Evolutionary conservation across 2,329 filamentous ascomycete species (phyloP), one percentile per base, ranked within the genome.

Genomic region (Pseudocercospora ulei): DNA sequence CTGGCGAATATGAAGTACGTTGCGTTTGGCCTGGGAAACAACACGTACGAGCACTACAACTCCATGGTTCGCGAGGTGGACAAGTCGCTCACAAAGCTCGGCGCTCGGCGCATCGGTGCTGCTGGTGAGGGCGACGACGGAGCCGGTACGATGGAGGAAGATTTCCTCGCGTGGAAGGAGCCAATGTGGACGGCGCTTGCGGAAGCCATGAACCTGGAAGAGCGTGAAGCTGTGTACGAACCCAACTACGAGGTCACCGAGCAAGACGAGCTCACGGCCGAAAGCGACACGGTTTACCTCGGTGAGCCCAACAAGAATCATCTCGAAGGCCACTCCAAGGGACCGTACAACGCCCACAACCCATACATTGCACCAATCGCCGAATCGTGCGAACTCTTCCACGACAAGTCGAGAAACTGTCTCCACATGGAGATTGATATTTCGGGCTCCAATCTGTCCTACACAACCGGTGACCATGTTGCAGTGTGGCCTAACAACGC

Each of bases 1-100:
- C 75, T 98, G 38, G 71, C 67, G 35, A 87, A 84, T 56, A 74
- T 98, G 59, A 88, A 87, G 62, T 98, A 87, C 59, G 86, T 98
- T 57, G 75, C 86, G 41, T 98, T 98, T 56, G 90, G 90, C 57
- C 77, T 98, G 24, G 90, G 90, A 52, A 98, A 98, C 72, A 98
- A 96, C 70, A 96, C 90, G 17, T 98, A 98, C 62, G 90, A 98
- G 62, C 90, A 98, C 70, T 98, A 95, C 73, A 98, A 98, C 69
- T 82, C 82, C 36, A 94, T 98, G 85, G 87, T 98, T 44, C 85
- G 88, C 62, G 83, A 88, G 48, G 80, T 96, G 41, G 78, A 90
- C 65, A 78, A 81, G 61, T 78, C 78, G 46, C 69, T 98, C 43
- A 71, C 77, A 57, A 88, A 82, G 56, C 71, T 93, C 12, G 90